A percentile compares a stretch with the other conserved stretches of the same genome.
phyloP scores from a whole-genome alignment of 75 land plant genomes.

The Pinus albicaulis region DNA sequence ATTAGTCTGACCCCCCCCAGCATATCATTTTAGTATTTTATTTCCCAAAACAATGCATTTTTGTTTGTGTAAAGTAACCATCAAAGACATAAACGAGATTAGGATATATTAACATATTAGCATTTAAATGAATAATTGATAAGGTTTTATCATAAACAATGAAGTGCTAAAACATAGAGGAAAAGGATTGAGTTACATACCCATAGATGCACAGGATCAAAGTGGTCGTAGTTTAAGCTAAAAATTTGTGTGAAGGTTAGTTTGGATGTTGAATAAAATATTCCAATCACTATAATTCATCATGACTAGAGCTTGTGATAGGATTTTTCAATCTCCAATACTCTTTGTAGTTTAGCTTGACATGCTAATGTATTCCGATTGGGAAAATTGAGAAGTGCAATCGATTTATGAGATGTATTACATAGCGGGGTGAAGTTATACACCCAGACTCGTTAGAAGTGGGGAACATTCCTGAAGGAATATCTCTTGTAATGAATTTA shows the following conservation, averaged over 20 bases:
- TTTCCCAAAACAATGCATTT: slow-evolving; percentile 67
- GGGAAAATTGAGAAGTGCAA: slow-evolving; percentile 78
- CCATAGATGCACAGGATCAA: slow-evolving; percentile 43
- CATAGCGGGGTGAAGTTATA: slow-evolving; percentile 12
- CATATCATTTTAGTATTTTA: slow-evolving; percentile 71
- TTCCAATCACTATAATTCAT: slow-evolving; percentile 72
- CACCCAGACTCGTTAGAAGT: not conserved
- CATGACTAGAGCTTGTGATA: slow-evolving; percentile 49
- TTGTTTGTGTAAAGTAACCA: slow-evolving; percentile 40
- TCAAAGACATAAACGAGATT: too few species aligned
- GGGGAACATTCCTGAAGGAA: too few species aligned
- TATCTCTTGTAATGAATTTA: not conserved
- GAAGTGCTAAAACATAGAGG: too few species aligned
- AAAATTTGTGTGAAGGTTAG: slow-evolving; percentile 50
- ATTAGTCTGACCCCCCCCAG: slow-evolving; percentile 52
- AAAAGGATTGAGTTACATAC: slow-evolving; percentile 23
- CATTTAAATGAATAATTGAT: too few species aligned
- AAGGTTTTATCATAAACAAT: too few species aligned
- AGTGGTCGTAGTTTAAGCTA: slow-evolving; percentile 71
- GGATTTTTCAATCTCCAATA: slow-evolving; percentile 69
- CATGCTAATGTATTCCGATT: slow-evolving; percentile 61
- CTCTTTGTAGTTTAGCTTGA: slow-evolving; percentile 64
- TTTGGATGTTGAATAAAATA: slow-evolving; percentile 64
- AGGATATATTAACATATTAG: too few species aligned
- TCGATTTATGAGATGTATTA: slow-evolving; percentile 16